Evolutionary conservation across 2,329 filamentous ascomycete genomes (phyloP), one percentile per base, ranked within the genome.

Genomic region (Zymoseptoria passerinii): DNA sequence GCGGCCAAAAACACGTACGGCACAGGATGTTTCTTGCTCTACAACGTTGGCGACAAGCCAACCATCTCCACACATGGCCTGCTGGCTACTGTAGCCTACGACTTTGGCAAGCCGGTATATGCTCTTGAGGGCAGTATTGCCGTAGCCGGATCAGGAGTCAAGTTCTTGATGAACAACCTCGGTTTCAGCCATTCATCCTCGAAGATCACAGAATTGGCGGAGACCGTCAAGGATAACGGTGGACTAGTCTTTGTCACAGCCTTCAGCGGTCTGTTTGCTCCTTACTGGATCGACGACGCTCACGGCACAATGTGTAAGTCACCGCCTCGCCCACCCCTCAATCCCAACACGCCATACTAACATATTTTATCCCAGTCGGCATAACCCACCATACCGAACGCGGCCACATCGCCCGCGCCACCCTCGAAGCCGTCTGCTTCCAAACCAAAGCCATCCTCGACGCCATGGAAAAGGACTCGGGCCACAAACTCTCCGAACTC

Each of bases 241-340:
- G 91, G 91, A 8, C 87, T 91, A 58, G 83, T 92, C 27, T 80
- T 96, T 68, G 91, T 96, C 60, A 95, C 91, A 1, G 91, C 91
- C 1, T 96, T 96, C 72, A 91, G 87, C 72, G 91, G 91, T 57
- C 81, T 96, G 2, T 95, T 95, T 71, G 91, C 91, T 0, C 91
- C 91, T 0, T 95, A 96, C 74, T 96, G 91, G 91, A 92, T 95
- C 61, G 90, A 95, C 70, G 89, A 95, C 74, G 90, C 90, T 19
- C 88, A 91, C 72, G 91, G 91, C 59, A 95, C 91, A 5, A 84
- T 94, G 55, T 92, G 86, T 65, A 80, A 81, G 84, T 76, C 58
- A 23, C 52, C 20, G 28, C 19, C 19, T 29, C 29, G 7, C 48
- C 8, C 27, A 35, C 8, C 50, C 50, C 28, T 23, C 44, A 4